Conservation (phyloP, 2,329 filamentous ascomycete genomes). For the Alternaria tenuissima region DNA sequence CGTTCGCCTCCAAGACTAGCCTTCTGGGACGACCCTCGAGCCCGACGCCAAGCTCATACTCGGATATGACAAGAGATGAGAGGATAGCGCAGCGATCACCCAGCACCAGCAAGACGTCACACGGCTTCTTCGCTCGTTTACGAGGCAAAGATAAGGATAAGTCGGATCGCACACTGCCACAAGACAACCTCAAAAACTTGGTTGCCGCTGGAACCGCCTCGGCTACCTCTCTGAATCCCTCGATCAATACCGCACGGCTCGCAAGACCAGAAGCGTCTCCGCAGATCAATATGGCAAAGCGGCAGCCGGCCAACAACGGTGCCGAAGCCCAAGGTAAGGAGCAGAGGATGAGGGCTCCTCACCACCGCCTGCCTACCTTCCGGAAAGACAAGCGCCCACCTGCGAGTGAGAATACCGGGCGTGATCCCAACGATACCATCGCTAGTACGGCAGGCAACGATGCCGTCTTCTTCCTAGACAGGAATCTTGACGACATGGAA, state of each 20-base stretch:
- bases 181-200: constrained; percentile 52
- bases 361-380: constrained; percentile 61
- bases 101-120: constrained; percentile 59
- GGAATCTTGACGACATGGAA: constrained; percentile 88
- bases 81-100: constrained; percentile 62
- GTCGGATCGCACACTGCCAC: constrained; percentile 44
- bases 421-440: constrained; percentile 55
- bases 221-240: constrained; percentile 51
- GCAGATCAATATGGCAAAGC: constrained; percentile 35
- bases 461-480: constrained; percentile 80
- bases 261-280: constrained; percentile 42
- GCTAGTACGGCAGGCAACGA: constrained; percentile 59
- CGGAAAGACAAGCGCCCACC: constrained; percentile 47
- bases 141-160: constrained; percentile 61
- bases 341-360: constrained; percentile 40
- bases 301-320: constrained; percentile 32
- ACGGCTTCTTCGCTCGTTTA: constrained; percentile 63
- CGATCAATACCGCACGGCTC: constrained; percentile 39
- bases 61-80: constrained; percentile 61
- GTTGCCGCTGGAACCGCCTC: constrained; percentile 41
- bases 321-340: constrained; percentile 29
- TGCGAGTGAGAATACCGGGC: constrained; percentile 44
- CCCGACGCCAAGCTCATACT: constrained; percentile 79
- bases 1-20: constrained; percentile 59
- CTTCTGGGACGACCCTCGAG: constrained; percentile 74